Evolutionary conservation across 1,139 yeast species (phyloP).

Genomic region (Hemisphaericaspora xylofermentans): DNA sequence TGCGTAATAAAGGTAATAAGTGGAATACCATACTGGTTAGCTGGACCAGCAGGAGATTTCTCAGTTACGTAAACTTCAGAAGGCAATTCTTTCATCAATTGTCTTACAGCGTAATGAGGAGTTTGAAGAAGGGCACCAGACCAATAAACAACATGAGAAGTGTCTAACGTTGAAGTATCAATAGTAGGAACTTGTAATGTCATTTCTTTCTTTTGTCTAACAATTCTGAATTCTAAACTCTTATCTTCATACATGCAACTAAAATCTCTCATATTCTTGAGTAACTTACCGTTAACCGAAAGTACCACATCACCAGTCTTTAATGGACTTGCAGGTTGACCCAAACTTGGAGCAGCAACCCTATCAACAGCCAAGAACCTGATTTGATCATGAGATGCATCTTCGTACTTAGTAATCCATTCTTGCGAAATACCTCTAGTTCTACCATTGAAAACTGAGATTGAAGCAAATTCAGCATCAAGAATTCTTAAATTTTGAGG

Average conservation of each 20-base stretch:
- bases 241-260: slow-evolving; percentile 51
- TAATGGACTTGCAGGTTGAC: slow-evolving; percentile 31
- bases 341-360: slow-evolving; percentile 52
- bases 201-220: slow-evolving; percentile 52
- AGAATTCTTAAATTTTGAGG: slow-evolving; percentile 64
- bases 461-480: slow-evolving; percentile 74
- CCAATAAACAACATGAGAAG: slow-evolving; percentile 73
- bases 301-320: slow-evolving; percentile 71
- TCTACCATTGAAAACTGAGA: slow-evolving; percentile 75
- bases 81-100: slow-evolving; percentile 75
- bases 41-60: slow-evolving; percentile 79
- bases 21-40: slow-evolving; percentile 77
- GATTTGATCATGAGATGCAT: slow-evolving; percentile 56
- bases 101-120: slow-evolving; percentile 54
- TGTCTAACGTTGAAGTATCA: slow-evolving; percentile 54
- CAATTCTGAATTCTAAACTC: slow-evolving; percentile 55
- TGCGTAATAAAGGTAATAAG: slow-evolving; percentile 86
- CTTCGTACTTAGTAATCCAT: slow-evolving; percentile 73
- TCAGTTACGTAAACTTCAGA: slow-evolving; percentile 77
- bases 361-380: slow-evolving; percentile 74
- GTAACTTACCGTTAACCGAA: slow-evolving; percentile 62
- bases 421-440: slow-evolving; percentile 81
- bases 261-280: slow-evolving; percentile 67
- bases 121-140: slow-evolving; percentile 69
- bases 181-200: slow-evolving; percentile 64